Percentiles rank a stretch among this genome's conserved stretches.
Conservation (phyloP, 768 basidiomycete genomes). For the Mycena filopes region DNA sequence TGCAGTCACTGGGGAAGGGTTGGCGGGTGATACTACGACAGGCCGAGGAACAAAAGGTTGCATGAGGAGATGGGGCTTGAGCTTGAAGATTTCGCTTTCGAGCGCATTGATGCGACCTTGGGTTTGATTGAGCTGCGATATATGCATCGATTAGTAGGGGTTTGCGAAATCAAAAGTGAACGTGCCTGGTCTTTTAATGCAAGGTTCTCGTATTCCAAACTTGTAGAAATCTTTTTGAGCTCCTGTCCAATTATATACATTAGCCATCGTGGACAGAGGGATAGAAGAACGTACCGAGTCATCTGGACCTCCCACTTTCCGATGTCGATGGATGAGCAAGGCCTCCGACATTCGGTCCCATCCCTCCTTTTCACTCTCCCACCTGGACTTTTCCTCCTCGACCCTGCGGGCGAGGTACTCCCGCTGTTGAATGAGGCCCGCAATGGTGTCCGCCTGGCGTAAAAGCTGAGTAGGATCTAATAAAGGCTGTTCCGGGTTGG, state of each 20-base stretch:
- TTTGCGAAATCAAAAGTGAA: slow-evolving; percentile 13
- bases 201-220: slow-evolving; percentile 70
- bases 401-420: slow-evolving; percentile 63
- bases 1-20: neutral
- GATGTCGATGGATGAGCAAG: slow-evolving; percentile 62
- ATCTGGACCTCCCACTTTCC: slow-evolving; percentile 45
- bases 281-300: slow-evolving; percentile 53
- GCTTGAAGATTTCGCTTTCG: slow-evolving; percentile 71
- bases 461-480: slow-evolving; percentile 58
- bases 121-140: slow-evolving; percentile 64
- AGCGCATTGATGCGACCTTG: slow-evolving; percentile 63
- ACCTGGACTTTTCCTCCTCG: slow-evolving; percentile 68
- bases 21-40: neutral
- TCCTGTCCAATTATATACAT: slow-evolving; percentile 56
- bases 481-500: slow-evolving; percentile 42
- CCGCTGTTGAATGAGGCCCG: slow-evolving; percentile 64
- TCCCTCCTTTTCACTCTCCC: slow-evolving; percentile 69
- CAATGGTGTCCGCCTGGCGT: slow-evolving; percentile 72
- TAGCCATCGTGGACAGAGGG: no score
- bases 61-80: slow-evolving; percentile 77
- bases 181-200: slow-evolving; percentile 68
- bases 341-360: slow-evolving; percentile 79
- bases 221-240: slow-evolving; percentile 59
- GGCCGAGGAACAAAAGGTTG: slow-evolving; percentile 50
- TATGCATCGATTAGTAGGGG: neutral